These are phyloP conservation scores for Luvunga scandens DNA, from an alignment of 345 rosid species.

Conservation along the genomic window DNA sequence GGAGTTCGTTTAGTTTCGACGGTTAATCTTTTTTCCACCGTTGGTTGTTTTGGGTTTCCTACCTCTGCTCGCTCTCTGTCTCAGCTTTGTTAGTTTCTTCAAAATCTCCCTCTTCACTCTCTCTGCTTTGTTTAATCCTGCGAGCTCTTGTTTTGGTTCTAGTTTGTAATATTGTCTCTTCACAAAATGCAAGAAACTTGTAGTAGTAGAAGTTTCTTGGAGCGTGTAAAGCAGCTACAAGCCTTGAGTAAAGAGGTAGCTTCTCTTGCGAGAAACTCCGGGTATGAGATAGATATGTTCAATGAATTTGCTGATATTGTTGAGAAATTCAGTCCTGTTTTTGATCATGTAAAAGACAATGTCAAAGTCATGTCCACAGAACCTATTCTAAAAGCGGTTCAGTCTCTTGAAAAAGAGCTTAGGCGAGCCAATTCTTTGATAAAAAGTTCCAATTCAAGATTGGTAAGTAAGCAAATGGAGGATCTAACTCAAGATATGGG, in stretches of 20 bases:
- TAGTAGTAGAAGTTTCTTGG: slow-evolving; percentile 32
- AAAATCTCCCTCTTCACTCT: neutral
- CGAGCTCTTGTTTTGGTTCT: neutral
- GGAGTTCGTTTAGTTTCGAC: neutral
- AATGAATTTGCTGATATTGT: slow-evolving; percentile 38
- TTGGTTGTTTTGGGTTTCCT: neutral
- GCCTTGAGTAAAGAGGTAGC: slow-evolving; percentile 33
- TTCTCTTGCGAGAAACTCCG: slow-evolving; percentile 33
- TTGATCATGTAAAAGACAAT: slow-evolving; percentile 30
- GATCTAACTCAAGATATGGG: slow-evolving; percentile 54
- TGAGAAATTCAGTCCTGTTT: slow-evolving; percentile 45
- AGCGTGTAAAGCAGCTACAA: slow-evolving; percentile 33
- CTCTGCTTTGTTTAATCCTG: neutral
- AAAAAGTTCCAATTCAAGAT: slow-evolving; percentile 26
- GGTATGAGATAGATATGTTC: slow-evolving; percentile 30
- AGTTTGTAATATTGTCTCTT: neutral
- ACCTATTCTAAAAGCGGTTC: slow-evolving; percentile 42
- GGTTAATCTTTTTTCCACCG: neutral
- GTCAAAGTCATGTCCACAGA: slow-evolving; percentile 31
- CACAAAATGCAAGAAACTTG: slow-evolving; percentile 26
- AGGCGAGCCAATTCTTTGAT: slow-evolving; percentile 39
- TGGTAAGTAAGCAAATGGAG: slow-evolving; percentile 34
- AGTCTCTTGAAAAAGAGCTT: slow-evolving; percentile 44
- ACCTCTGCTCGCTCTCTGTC: neutral
- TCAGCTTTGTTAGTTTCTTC: neutral